Evolutionary conservation across 495 filamentous ascomycete genomes (phyloP).

Genomic region (Daldinia grandis): DNA sequence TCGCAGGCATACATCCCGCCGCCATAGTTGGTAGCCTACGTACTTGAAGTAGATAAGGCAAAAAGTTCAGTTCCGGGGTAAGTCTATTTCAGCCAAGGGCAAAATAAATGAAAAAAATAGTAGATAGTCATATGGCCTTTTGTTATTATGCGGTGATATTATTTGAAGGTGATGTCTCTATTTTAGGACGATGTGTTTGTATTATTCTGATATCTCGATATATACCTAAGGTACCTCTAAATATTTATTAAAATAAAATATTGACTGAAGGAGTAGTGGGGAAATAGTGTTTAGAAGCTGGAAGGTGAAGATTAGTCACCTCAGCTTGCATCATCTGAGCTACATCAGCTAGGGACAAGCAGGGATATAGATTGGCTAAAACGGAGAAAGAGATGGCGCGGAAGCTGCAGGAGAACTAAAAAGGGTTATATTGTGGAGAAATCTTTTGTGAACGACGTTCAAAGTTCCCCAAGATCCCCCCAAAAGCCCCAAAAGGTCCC

Average conservation of each 20-base stretch:
- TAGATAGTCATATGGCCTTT: neutral
- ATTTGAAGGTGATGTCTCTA: neutral
- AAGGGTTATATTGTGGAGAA: constrained; percentile 42
- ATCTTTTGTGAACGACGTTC: constrained; percentile 30
- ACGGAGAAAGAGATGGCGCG: constrained; percentile 44
- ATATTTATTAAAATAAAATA: too few species aligned
- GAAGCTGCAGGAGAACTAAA: constrained; percentile 34
- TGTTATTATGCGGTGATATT: neutral
- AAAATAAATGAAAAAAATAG: neutral
- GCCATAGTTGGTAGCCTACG: neutral
- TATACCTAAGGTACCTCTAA: neutral
- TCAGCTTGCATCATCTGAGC: constrained; percentile 26
- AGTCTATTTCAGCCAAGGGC: neutral
- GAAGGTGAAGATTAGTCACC: constrained; percentile 28
- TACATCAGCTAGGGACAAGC: constrained; percentile 7
- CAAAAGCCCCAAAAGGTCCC: constrained; percentile 10
- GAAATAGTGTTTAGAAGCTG: neutral
- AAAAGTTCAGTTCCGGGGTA: neutral
- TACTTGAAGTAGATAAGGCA: constrained; percentile 7
- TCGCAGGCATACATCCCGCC: neutral
- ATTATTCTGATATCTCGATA: neutral
- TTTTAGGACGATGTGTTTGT: neutral
- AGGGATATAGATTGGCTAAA: constrained; percentile 33
- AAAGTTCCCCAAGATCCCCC: constrained; percentile 4
- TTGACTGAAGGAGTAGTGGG: neutral